Base-by-base conservation (phyloP, 208 protist genomes). In the Balamuthia mandrillaris region DNA sequence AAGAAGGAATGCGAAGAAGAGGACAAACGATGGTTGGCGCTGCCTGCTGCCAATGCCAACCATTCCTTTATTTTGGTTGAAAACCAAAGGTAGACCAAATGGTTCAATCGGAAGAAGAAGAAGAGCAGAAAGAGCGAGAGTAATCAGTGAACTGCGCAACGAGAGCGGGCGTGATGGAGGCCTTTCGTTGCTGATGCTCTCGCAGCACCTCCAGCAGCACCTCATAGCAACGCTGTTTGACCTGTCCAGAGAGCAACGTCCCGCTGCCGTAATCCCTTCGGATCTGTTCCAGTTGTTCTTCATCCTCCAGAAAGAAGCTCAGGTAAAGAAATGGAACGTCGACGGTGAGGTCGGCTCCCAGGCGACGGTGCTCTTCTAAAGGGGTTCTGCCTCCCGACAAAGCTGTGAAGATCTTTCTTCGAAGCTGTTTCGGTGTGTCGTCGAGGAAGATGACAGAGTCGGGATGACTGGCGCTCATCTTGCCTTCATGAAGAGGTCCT, bases 391-490 rank as follows among this genome's bases (percentile, higher is more conserved):
- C 98, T 31, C 98, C 98, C 0, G 95, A 98, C 88, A 98, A 99
- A n/a, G 98, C 97, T 63, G 93, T 75, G 83, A 94, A 96, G 60
- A 96, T 98, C 86, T 98, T 91, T 88, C 98, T 79, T 47, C 91
- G 88, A 68, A 99, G 96, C 82, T 97, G 77, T 52, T 96, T 90
- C 56, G 95, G 92, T 0, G 92, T 96, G 93, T 99, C 98, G 18
- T 95, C 97, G 18, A 99, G 89, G 81, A 96, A 98, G 61, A 99
- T 97, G 58, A 97, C 93, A 16, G 95, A 95, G 24, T 94, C 21
- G n/a, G n/a, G n/a, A 56, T 90, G 94, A 24, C 94, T 97, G 56
- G 96, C 96, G 87, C 94, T 97, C 98, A 99, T 99, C 92, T 99
- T 99, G 47, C 90, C 81, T 2, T 90, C 44, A 6, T 96, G 98